A percentile compares a stretch with the other conserved stretches of the same genome.
phyloP scores from a whole-genome alignment of 2,329 filamentous ascomycete species.

The Exserohilum rostratum region DNA sequence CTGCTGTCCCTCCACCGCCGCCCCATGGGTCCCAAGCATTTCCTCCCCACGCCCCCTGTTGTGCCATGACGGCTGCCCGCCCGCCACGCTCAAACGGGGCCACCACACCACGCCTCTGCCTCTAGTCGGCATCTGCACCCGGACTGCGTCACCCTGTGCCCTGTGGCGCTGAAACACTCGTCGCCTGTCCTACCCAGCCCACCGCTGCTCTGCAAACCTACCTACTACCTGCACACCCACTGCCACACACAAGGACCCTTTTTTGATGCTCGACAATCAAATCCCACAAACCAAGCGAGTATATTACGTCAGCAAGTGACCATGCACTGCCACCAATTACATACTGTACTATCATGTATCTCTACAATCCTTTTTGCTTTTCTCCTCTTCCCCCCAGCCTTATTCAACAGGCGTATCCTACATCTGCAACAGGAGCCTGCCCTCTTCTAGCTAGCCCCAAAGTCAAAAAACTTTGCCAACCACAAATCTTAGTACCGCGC shows the following conservation, averaged over 20 bases:
- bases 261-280: background rate
- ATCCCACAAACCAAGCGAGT: background rate
- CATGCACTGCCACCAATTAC: slow-evolving; percentile 2
- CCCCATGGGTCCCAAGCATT: slow-evolving; percentile 1
- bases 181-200: background rate
- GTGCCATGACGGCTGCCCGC: slow-evolving; percentile 10
- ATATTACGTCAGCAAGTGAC: background rate
- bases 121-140: slow-evolving; percentile 10
- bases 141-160: slow-evolving; percentile 1
- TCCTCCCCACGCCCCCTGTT: slow-evolving; percentile 5
- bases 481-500: slow-evolving; percentile 40
- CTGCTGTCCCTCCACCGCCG: no score
- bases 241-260: no score
- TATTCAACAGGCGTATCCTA: slow-evolving; percentile 7
- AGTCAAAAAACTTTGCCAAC: background rate
- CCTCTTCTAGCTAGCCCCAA: background rate
- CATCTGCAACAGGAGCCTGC: background rate
- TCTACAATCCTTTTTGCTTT: no score
- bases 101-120: background rate
- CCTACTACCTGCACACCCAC: no score
- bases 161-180: slow-evolving; percentile 4
- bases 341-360: no score
- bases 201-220: no score
- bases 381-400: background rate
- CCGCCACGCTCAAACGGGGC: slow-evolving; percentile 5